Conservation (phyloP, 164 flowering plant genomes). For the Nelumbo lutea region DNA sequence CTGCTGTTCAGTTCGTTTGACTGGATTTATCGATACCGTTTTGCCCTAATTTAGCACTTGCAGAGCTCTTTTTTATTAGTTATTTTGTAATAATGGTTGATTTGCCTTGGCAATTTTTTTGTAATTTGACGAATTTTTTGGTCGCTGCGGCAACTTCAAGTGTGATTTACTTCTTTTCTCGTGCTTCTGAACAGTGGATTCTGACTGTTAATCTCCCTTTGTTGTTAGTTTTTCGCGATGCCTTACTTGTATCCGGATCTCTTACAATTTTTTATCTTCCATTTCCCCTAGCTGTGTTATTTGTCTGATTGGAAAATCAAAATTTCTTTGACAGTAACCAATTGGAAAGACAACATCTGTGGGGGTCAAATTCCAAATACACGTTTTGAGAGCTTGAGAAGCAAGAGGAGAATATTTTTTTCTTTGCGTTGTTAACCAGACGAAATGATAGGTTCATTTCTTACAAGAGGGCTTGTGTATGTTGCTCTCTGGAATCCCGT, state of each 20-base stretch:
- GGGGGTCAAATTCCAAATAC: neutral
- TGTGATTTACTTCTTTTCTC: no score
- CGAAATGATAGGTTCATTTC: constrained; percentile 78
- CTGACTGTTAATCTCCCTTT: no score
- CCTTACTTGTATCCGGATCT: no score
- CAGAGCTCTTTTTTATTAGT: neutral
- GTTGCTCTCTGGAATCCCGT: constrained; percentile 18
- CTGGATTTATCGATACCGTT: neutral
- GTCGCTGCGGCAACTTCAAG: neutral
- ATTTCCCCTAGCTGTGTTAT: neutral
- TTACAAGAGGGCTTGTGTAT: constrained; percentile 83
- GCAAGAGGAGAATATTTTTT: neutral
- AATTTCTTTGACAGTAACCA: neutral
- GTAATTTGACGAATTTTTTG: neutral
- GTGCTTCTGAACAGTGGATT: no score
- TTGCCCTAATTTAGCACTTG: neutral
- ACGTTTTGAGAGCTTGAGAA: neutral
- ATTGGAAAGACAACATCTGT: no score
- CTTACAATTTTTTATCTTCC: no score
- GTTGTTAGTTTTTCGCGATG: no score
- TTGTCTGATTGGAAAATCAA: neutral
- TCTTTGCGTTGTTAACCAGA: constrained; percentile 19
- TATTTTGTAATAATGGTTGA: neutral
- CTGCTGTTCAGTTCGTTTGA: no score
- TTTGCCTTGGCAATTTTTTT: neutral